A percentile compares a stretch with the other conserved stretches of the same genome.
phyloP scores from a whole-genome alignment of 2,329 filamentous ascomycete genomes.

The Penicillium expansum region DNA sequence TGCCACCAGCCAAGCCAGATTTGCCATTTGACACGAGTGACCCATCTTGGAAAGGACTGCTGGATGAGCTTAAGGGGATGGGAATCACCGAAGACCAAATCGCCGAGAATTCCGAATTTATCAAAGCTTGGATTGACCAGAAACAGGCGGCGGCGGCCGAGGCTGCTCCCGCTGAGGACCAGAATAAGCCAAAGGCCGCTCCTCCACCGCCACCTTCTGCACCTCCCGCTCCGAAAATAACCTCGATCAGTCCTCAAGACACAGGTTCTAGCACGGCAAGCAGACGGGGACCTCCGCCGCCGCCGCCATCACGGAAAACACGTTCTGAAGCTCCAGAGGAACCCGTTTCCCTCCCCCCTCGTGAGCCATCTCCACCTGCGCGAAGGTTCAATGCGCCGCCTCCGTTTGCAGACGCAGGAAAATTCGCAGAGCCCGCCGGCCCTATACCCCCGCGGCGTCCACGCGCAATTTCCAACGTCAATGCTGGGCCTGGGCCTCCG shows the following conservation, averaged over 20 bases:
- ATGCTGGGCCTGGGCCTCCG: slow-evolving; percentile 63
- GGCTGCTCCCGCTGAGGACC: slow-evolving; percentile 42
- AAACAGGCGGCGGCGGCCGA: slow-evolving; percentile 54
- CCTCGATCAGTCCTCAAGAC: slow-evolving; percentile 58
- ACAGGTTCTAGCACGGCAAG: slow-evolving; percentile 55
- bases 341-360: slow-evolving; percentile 59
- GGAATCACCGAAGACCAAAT: slow-evolving; percentile 68
- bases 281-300: slow-evolving; percentile 60
- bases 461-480: slow-evolving; percentile 50
- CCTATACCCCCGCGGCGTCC: slow-evolving; percentile 49
- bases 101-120: slow-evolving; percentile 65
- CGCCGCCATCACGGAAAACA: slow-evolving; percentile 51
- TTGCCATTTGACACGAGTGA: slow-evolving; percentile 60
- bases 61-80: slow-evolving; percentile 62
- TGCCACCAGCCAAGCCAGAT: slow-evolving; percentile 30
- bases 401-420: slow-evolving; percentile 84
- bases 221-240: slow-evolving; percentile 49
- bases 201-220: slow-evolving; percentile 58
- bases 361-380: slow-evolving; percentile 62
- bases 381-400: slow-evolving; percentile 77
- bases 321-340: slow-evolving; percentile 53
- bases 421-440: slow-evolving; percentile 63
- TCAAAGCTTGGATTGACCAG: slow-evolving; percentile 65
- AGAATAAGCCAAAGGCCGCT: slow-evolving; percentile 53
- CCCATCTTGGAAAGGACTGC: slow-evolving; percentile 59